These are phyloP conservation scores for Macrolepiota albuminosa DNA, from an alignment of 768 basidiomycete species.

Conservation along the genomic window DNA sequence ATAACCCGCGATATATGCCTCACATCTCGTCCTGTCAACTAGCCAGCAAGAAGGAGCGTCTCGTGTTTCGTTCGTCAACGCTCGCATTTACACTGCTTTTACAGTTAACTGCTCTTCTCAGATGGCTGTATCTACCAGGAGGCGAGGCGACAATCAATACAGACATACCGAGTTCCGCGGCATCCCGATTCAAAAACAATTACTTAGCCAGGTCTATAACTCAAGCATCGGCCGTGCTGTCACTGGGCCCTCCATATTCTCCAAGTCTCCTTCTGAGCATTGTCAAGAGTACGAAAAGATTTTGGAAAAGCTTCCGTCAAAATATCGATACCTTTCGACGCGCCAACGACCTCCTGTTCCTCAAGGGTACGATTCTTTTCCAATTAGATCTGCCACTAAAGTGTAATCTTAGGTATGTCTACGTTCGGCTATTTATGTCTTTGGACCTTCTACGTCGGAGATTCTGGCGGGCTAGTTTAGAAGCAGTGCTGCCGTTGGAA, in stretches of 20 bases:
- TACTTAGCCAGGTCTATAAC: neutral
- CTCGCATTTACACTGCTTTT: neutral
- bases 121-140: neutral
- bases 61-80: neutral
- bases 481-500: slow-evolving; percentile 16
- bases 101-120: neutral
- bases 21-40: neutral
- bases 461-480: slow-evolving; percentile 9
- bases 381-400: neutral
- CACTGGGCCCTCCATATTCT: neutral
- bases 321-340: neutral
- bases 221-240: neutral
- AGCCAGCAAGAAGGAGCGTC: neutral
- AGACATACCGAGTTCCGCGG: neutral
- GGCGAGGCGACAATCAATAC: neutral
- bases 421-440: slow-evolving; percentile 13
- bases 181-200: slow-evolving; percentile 2
- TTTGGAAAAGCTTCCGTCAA: neutral
- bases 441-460: slow-evolving; percentile 4
- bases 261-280: neutral
- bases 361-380: slow-evolving; percentile 9
- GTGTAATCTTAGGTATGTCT: slow-evolving; percentile 11
- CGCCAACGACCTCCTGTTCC: slow-evolving; percentile 8
- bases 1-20: too few relatives aligned
- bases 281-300: neutral